Base-by-base conservation (phyloP, 2,329 filamentous ascomycete species). In the Rhynchosporium agropyri region DNA sequence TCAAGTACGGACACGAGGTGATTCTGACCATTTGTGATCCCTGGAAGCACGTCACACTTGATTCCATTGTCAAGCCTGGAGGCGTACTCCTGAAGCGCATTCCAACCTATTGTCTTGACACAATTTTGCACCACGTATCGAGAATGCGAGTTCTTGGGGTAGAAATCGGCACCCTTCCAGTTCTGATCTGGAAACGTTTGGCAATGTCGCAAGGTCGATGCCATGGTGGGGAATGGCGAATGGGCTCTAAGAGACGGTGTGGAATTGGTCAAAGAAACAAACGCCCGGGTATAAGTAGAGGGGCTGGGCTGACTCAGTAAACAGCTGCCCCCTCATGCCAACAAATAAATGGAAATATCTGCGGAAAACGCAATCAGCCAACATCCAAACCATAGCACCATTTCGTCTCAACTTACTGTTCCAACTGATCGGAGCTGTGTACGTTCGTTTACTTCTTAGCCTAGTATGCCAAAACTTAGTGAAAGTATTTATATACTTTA, bases 71-170 rank as follows among this genome's bases (percentile, higher is more conserved):
- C 6, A 48, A 48, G 7, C 8, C n/a, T 48, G 8, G 20, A 28
- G n/a, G 45, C 45, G 45, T 48, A 48, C 45, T 48, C 45, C n/a
- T 28, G 20, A 48, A 48, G 45, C 3, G 45, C 45, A 48, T 48
- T 48, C 45, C 45, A 48, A 48, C 12, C 20, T 48, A 28, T 48
- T 28, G 3, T 28, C 20, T 48, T 28, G 20, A 48, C 2, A 48
- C 20, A 48, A 43, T 43, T 43, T 15, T 43, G 15, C 42, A 43
- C 42, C 42, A 43, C 15, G 42, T n/a, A 43, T 43, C 45, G 45
- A 26, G 45, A 48, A 28, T 48, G n/a, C 20, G 45, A 48, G 45
- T 48, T 48, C 45, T 28, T 48, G 45, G 45, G 45, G 45, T 48
- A 48, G 45, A 48, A 48, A 48, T 48, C 45, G 45, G 45, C 20